Evolutionary conservation across 345 rosid genomes (phyloP).

Genomic region (Abelmoschus esculentus): DNA sequence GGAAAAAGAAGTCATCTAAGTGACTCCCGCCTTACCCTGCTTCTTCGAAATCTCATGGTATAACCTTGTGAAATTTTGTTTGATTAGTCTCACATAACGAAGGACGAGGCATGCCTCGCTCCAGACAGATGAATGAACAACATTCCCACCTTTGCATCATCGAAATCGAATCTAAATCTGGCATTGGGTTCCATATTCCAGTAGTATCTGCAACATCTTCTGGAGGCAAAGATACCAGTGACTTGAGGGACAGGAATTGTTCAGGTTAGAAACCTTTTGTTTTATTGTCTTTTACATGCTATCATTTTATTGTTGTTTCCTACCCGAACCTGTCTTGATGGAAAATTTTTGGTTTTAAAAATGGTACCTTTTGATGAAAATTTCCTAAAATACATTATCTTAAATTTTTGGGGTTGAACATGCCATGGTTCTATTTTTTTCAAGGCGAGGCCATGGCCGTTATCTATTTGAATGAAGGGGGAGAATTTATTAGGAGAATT

Average conservation of each 20-base stretch:
- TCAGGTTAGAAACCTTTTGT: not conserved
- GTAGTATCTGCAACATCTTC: not conserved
- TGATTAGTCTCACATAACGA: not conserved
- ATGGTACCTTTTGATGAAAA: not conserved
- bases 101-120: not conserved
- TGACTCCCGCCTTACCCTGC: not conserved
- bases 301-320: not conserved
- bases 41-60: not conserved
- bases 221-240: not conserved
- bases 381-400: too few species aligned
- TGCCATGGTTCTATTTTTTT: too few species aligned
- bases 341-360: not conserved
- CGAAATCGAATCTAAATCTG: not conserved
- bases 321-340: not conserved
- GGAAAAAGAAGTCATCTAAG: conserved; percentile 31
- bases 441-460: too few species aligned
- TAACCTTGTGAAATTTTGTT: not conserved
- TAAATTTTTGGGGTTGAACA: too few species aligned
- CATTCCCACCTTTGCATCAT: not conserved
- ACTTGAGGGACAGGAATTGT: not conserved
- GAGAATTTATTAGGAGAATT: too few species aligned
- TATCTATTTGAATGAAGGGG: too few species aligned
- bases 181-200: not conserved
- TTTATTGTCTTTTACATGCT: not conserved
- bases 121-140: not conserved